phyloP scores from a whole-genome alignment of 208 protist genomes.

The Leishmania tropica region DNA sequence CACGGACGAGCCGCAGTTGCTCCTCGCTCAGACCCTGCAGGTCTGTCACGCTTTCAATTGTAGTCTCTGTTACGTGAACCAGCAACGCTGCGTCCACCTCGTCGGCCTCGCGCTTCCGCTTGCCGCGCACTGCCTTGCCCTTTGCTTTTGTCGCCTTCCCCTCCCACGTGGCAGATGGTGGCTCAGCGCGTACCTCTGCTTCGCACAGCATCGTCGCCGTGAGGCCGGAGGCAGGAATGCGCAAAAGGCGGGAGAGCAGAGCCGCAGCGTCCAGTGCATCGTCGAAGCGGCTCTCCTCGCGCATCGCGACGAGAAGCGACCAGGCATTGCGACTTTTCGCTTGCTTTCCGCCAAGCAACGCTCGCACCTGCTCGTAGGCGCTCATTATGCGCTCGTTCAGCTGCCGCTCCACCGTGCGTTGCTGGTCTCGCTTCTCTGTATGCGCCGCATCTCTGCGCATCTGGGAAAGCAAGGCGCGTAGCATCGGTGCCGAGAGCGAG shows the following conservation, averaged over 20 bases:
- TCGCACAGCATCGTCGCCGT: slow-evolving; percentile 40
- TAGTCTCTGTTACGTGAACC: slow-evolving; percentile 11
- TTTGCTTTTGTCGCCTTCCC: neutral
- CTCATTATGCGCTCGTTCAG: slow-evolving; percentile 62
- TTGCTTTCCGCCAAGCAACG: slow-evolving; percentile 51
- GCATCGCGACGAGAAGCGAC: slow-evolving; percentile 49
- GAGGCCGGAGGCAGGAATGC: slow-evolving; percentile 34
- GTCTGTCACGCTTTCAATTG: slow-evolving; percentile 18
- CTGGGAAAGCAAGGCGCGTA: slow-evolving; percentile 58
- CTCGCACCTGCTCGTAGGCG: slow-evolving; percentile 76
- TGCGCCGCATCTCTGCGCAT: slow-evolving; percentile 61
- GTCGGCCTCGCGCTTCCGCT: slow-evolving; percentile 15
- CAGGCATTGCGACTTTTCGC: slow-evolving; percentile 33
- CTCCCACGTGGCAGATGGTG: neutral
- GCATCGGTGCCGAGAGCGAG: slow-evolving; percentile 59
- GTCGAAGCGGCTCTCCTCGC: slow-evolving; percentile 65
- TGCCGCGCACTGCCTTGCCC: neutral
- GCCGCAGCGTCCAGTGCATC: slow-evolving; percentile 36
- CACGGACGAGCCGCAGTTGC: slow-evolving; percentile 37
- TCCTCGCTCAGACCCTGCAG: slow-evolving; percentile 22
- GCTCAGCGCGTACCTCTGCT: neutral
- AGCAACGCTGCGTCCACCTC: neutral
- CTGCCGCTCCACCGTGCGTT: slow-evolving; percentile 54
- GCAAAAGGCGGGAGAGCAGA: slow-evolving; percentile 60
- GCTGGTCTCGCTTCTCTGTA: slow-evolving; percentile 43